Base-by-base conservation (phyloP, 1,284 basidiomycete species). In the Neonothopanus nambi region DNA sequence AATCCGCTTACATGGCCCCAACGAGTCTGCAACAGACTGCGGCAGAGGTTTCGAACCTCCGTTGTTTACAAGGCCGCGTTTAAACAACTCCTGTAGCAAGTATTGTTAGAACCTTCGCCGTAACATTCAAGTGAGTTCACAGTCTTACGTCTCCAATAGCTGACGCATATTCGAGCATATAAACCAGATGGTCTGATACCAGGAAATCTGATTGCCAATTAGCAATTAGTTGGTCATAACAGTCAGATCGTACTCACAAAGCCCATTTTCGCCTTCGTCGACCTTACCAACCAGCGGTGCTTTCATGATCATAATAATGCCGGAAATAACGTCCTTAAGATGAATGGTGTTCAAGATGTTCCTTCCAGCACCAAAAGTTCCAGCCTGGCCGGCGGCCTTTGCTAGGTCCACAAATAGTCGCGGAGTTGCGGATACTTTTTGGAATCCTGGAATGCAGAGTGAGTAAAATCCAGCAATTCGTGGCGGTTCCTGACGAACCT, bases 251-350 rank as follows among this genome's bases (percentile, higher is more conserved):
- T 9, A 9, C 41, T 24, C 26, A 54, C 28, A 51, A 33, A 48
- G 30, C 33, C 52, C 52, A n/a, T 43, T 15, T 23, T 48, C 24
- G 3, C 46, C 52, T 26, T 49, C 39, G 17, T 40, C 47, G n/a
- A 24, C 37, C 30, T 33, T 33, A 23, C 47, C 52, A 35, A 35
- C 35, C 28, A 54, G 24, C 23, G 33, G 40, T 28, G 28, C 47
- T 37, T 49, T 36, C 6, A 54, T 23, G 6, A 54, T 35, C 15
- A 33, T 23, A 3, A 35, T 48, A 13, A 49, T 35, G 8, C 46
- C 52, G 17, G 37, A 36, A 6, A 46, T 39, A 7, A 54, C 47
- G 26, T 54, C 52, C 18, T 54, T 43, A 7, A 54, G 13, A 39
- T 54, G 52, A 18, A 54, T 28, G 12, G 23, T 35, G 8, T 23